Evolutionary conservation across 2,329 filamentous ascomycete genomes (phyloP), one percentile per base, ranked within the genome.

Genomic region (Akanthomyces muscarius): DNA sequence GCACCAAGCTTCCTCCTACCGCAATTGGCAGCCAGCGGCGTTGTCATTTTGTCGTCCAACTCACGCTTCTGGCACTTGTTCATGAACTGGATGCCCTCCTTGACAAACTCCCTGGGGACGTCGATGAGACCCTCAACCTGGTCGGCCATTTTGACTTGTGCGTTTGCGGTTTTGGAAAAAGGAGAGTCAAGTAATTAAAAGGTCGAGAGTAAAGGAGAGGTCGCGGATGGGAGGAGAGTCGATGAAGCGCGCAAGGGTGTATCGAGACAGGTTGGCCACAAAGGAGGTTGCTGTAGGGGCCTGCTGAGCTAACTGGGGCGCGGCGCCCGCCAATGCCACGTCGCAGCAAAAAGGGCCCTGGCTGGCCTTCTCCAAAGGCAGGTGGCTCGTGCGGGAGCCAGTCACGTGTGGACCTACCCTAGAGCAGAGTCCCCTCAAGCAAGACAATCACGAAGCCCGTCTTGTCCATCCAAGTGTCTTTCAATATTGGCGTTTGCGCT

Each of bases 121-220:
- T 91, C 88, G 73, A 89, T 83, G 71, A 91, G 78, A 73, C 90
- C 86, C 76, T 89, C 86, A 70, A 90, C 63, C 16, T 52, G 33
- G 53, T 64, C 56, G 41, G 64, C 54, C 63, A 64, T 65, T 44
- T 47, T 57, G 56, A 36, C 44, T 51, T 6, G 28, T 23, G 66
- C 64, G 65, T 65, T 64, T 63, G 21, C 41, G 44, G 61, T 57
- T 55, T 66, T 63, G 62, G 30, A 44, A 10, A 8, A 41, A n/a
- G 25, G 30, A 28, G 14, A 36, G 33, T 1, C 6, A 10, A 23
- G 41, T 30, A 7, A 10, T 16, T 1, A 25, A 41, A 36, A 4
- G 23, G 36, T 60, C 21, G 41, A 8, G 21, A 11, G 4, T 11
- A 7, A 36, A 21, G 36, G 21, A 38, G 41, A 38, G 25, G 42